Evolutionary conservation across 1,284 basidiomycete species (phyloP), one percentile per base, ranked within the genome.

Genomic region (Moniliella sp.): DNA sequence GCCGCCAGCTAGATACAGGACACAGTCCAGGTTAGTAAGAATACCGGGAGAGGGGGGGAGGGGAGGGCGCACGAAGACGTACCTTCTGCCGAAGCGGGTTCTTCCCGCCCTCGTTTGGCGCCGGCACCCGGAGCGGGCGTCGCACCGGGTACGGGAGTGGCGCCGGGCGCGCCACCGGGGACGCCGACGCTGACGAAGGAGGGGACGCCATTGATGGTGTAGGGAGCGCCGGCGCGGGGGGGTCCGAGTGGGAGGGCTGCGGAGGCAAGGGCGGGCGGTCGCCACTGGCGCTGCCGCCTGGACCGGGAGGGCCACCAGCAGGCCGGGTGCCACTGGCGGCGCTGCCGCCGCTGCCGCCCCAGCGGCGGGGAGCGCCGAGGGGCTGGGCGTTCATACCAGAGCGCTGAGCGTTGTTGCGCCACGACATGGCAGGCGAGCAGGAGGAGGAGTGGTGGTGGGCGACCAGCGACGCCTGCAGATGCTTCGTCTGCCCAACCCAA

Each of bases 381-480:
- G 54, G 54, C 35, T 46, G 43, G 4, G 47, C 54, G 31, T 59
- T 59, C 45, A 54, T 50, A 36, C 56, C 56, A 12, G 56, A 57
- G 3, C 40, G 34, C 31, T 59, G 54, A 4, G 51, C 42, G 26
- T 48, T 48, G 40, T 36, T 57, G 27, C 52, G 46, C 54, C 54
- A 57, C 18, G 54, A 57, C 51, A 56, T 57, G n/a, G n/a, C n/a
- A n/a, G n/a, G n/a, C n/a, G n/a, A n/a, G n/a, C n/a, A n/a, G n/a
- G n/a, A n/a, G n/a, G n/a, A n/a, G n/a, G n/a, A n/a, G n/a, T n/a
- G n/a, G n/a, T n/a, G n/a, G n/a, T n/a, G n/a, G n/a, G n/a, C n/a
- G n/a, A n/a, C n/a, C n/a, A n/a, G n/a, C n/a, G n/a, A n/a, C n/a
- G n/a, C n/a, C n/a, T n/a, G n/a, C n/a, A n/a, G n/a, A n/a, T n/a